Base-by-base conservation (phyloP, 192 early-diverging fungal genomes). In the Phycomyces blakesleeanus region DNA sequence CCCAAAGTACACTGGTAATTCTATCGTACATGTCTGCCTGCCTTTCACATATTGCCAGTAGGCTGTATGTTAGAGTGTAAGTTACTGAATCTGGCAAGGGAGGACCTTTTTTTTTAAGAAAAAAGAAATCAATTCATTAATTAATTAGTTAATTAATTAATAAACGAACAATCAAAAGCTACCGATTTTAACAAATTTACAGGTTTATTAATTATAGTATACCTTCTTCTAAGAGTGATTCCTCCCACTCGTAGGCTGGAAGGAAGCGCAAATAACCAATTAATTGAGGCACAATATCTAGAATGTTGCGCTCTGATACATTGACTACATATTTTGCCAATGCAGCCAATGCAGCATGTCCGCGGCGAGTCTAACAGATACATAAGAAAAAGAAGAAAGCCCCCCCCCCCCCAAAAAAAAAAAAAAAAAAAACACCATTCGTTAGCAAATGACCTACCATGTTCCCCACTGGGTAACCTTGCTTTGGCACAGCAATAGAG, bases 11-110 rank as follows among this genome's bases (percentile, higher is more conserved):
- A 34, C 7, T 2, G 29, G 29, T 34, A 34, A 34, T 34, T 34
- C 29, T 34, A 34, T 34, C 29, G 29, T 34, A 34, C 29, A 34
- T 34, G 29, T 34, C 29, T 34, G 29, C 3, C 29, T 34, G 29
- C 29, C 29, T 34, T 34, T 34, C 29, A 34, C 29, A 59, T 11
- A 76, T 69, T 18, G 62, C 61, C 38, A 75, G 66, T 20, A 80
- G 72, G 39, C 71, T 67, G 10, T 60, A 63, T 3, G 68, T 66
- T 41, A 80, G 65, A 44, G 66, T 67, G 60, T 59, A 77, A 0
- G 78, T 80, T n/a, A 77, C 61, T 29, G 54, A 55, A 37, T 74
- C 72, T 22, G 57, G 62, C 18, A 68, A 51, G 22, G 57, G 26
- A 8, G 57, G 27, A 15, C 62, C 72, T 73, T 34, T 26, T 27